Evolutionary conservation across 1,139 yeast species (phyloP), one percentile per base, ranked within the genome.

Genomic region (Eremothecium coryli): DNA sequence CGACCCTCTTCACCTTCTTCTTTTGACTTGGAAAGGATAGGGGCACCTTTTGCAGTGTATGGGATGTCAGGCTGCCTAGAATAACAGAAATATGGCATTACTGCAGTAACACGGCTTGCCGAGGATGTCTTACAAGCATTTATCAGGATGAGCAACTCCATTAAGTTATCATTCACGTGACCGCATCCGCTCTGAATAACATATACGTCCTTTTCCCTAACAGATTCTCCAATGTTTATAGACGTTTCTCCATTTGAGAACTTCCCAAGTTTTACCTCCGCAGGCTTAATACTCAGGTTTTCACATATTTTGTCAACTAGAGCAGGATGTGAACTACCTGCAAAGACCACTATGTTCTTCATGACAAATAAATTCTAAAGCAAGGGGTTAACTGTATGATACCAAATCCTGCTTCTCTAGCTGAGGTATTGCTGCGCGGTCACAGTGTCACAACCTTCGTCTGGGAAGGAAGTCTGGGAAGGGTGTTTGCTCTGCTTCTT

Each of bases 101-200:
- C 95, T 0, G 95, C 97, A 2, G 96, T 88, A 27, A 88, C 95
- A 45, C 93, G 71, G 42, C 75, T 78, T 10, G 98, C 97, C 46
- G 94, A 81, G 3, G 98, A 95, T 20, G 93, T 82, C 56, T 90
- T 90, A 60, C 97, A 88, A 4, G 98, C 98, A 12, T 93, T 80
- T 32, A 93, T 75, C 69, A 85, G 76, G 47, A 93, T 82, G 46
- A 90, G 63, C 35, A 93, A 66, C 60, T 93, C 97, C 57, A 93
- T 71, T 48, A 93, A 81, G 51, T 76, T 79, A 57, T 90, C 97
- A 57, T 93, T 93, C 30, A 88, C 95, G 50, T 81, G 76, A 9
- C 95, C 95, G 52, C 93, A 81, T 3, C 90, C 85, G 35, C 61
- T 55, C 38, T 64, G 68, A 16, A 63, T 58, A 31, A 88, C 93